Percentiles rank a stretch among this genome's conserved stretches.
Evolutionary conservation across 345 rosid species (phyloP).

Genomic region (Nephelium lappaceum): DNA sequence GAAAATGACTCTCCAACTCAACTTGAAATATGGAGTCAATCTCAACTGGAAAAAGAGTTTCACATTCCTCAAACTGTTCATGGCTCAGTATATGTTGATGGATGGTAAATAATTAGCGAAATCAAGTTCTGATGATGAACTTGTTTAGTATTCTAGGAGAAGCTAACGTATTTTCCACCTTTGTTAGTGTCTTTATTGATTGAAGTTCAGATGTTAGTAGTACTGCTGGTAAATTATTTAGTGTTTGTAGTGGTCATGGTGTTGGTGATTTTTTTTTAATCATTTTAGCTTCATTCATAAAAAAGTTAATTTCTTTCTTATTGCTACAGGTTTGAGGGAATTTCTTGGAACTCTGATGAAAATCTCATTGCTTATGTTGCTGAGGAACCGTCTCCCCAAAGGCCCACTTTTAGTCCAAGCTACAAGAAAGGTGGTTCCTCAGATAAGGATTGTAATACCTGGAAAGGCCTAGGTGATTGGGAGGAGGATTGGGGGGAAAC

Average conservation of each 20-base stretch:
- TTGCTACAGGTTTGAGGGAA: conserved; percentile 82
- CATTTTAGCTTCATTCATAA: conserved; percentile 8
- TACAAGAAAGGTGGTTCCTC: conserved; percentile 51
- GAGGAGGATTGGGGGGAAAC: conserved; percentile 54
- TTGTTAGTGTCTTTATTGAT: background rate
- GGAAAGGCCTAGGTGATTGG: conserved; percentile 98
- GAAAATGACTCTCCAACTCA: conserved; percentile 78
- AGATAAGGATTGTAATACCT: conserved; percentile 64
- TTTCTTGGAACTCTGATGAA: conserved; percentile 92
- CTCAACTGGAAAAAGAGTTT: conserved; percentile 81
- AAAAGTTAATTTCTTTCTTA: conserved; percentile 20
- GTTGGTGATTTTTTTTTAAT: background rate
- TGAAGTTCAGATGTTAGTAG: conserved; percentile 10
- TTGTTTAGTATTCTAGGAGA: background rate
- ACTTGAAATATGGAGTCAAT: conserved; percentile 83
- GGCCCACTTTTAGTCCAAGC: conserved; percentile 70
- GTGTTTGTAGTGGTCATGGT: background rate
- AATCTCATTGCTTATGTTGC: conserved; percentile 79
- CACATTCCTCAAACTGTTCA: conserved; percentile 76
- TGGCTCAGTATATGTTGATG: conserved; percentile 79
- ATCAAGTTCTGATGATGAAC: conserved; percentile 9
- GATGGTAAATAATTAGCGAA: conserved; percentile 56
- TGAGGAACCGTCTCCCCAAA: conserved; percentile 63
- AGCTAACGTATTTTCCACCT: background rate
- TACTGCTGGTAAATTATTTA: background rate